Evolutionary conservation across 1,284 basidiomycete species (phyloP).

Genomic region (Papiliotrema fonsecae): DNA sequence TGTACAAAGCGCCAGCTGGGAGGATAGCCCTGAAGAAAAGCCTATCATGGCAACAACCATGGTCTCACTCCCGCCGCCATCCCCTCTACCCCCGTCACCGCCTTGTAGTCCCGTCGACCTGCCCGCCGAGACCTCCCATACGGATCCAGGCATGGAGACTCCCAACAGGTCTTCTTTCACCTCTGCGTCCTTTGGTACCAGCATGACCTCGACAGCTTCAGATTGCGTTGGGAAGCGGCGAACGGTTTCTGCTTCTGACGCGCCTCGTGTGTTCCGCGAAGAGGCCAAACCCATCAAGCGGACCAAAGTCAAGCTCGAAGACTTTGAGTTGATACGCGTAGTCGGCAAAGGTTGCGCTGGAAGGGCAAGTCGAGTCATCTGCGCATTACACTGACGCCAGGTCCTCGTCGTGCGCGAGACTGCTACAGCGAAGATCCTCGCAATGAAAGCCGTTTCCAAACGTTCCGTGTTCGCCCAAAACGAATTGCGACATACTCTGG

Average conservation of each 20-base stretch:
- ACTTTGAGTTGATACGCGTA: slow-evolving; percentile 94
- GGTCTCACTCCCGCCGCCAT: background rate
- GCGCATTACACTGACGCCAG: slow-evolving; percentile 18
- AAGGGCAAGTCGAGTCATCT: slow-evolving; percentile 54
- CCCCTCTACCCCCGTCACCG: slow-evolving; percentile 1
- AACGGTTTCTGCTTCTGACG: too few species aligned
- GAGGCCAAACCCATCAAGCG: background rate
- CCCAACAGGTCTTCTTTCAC: background rate
- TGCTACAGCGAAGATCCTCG: slow-evolving; percentile 65
- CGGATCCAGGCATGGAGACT: background rate
- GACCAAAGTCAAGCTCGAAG: slow-evolving; percentile 61
- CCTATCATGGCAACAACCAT: background rate
- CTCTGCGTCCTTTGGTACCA: background rate
- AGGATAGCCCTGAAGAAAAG: too few species aligned
- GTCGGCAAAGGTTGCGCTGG: slow-evolving; percentile 95
- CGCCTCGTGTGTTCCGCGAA: too few species aligned
- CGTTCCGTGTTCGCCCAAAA: slow-evolving; percentile 91
- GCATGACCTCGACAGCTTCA: too few species aligned
- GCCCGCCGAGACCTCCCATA: background rate
- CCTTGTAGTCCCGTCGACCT: background rate
- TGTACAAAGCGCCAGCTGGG: too few species aligned
- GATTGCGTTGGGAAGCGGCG: too few species aligned
- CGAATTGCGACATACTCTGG: slow-evolving; percentile 89
- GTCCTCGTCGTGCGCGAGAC: slow-evolving; percentile 80
- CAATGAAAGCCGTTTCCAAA: slow-evolving; percentile 95